Conservation (phyloP, 139 green algal genomes). For the Micractinium conductrix region DNA sequence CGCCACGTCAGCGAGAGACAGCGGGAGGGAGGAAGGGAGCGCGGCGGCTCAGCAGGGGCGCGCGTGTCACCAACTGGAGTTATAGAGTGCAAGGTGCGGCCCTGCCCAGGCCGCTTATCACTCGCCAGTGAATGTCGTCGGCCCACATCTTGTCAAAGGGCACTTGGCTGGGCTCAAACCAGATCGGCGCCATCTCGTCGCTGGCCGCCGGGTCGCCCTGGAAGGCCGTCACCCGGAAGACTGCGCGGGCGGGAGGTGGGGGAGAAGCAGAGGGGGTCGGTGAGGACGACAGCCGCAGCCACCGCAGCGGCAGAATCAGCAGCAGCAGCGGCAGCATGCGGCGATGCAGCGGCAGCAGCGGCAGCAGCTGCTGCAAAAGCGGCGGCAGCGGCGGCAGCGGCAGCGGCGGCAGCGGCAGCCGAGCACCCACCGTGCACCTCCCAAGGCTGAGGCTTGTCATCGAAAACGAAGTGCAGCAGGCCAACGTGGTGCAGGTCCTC, state of each 20-base stretch:
- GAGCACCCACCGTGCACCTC: constrained; percentile 52
- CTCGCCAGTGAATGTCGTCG: constrained; percentile 62
- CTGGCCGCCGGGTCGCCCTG: constrained; percentile 50
- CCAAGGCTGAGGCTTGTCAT: constrained; percentile 60
- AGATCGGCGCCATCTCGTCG: constrained; percentile 71
- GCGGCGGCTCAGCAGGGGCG: too few relatives aligned
- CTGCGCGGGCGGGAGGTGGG: constrained; percentile 9
- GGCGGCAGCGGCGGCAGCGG: too few relatives aligned
- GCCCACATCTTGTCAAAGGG: constrained; percentile 69
- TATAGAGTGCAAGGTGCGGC: too few relatives aligned
- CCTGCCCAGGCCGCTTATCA: too few relatives aligned
- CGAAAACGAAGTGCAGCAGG: constrained; percentile 61
- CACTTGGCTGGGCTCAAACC: constrained; percentile 49
- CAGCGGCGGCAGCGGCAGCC: too few relatives aligned
- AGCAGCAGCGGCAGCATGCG: neutral
- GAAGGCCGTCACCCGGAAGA: constrained; percentile 50
- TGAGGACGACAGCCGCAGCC: too few relatives aligned
- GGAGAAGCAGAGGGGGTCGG: neutral
- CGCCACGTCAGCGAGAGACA: neutral
- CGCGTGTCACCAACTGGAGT: too few relatives aligned
- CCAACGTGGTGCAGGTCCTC: constrained; percentile 46
- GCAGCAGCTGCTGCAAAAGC: too few relatives aligned
- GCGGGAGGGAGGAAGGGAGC: neutral
- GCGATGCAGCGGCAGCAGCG: neutral
- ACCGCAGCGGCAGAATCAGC: too few relatives aligned